A percentile compares a stretch with the other conserved stretches of the same genome.
These are phyloP conservation scores for Aphanomyces cochlioides DNA, from an alignment of 352 stramenopile genomes.

Conservation along the genomic window DNA sequence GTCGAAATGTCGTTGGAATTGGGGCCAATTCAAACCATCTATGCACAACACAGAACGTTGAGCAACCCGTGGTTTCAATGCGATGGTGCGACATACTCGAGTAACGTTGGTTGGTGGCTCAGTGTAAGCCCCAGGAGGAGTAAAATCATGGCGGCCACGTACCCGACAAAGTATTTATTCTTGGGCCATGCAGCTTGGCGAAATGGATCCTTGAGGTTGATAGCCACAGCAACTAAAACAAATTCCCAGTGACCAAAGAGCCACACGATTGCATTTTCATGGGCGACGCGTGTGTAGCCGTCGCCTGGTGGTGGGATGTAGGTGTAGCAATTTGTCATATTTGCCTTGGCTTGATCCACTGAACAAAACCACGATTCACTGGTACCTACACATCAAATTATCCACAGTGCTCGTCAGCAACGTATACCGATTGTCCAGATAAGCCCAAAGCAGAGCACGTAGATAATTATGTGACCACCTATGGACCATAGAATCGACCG, in stretches of 20 bases:
- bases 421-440: background rate
- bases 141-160: background rate
- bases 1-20: conserved; percentile 8
- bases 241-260: conserved; percentile 58
- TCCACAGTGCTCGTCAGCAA: background rate
- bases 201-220: conserved; percentile 55
- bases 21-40: conserved; percentile 8
- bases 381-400: conserved; percentile 35
- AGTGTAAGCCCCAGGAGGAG: conserved; percentile 1
- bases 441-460: conserved; percentile 46
- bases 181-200: conserved; percentile 52
- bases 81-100: background rate
- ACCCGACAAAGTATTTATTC: conserved; percentile 16
- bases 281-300: conserved; percentile 44
- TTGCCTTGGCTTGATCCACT: conserved; percentile 36
- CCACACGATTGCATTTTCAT: conserved; percentile 53
- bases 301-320: conserved; percentile 32
- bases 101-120: background rate
- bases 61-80: no score
- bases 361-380: conserved; percentile 48
- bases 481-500: conserved; percentile 49
- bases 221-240: conserved; percentile 48
- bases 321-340: conserved; percentile 24
- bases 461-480: conserved; percentile 45
- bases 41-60: background rate